Evolutionary conservation across 1,139 yeast species (phyloP).

Genomic region (Meyerozyma guilliermondii): DNA sequence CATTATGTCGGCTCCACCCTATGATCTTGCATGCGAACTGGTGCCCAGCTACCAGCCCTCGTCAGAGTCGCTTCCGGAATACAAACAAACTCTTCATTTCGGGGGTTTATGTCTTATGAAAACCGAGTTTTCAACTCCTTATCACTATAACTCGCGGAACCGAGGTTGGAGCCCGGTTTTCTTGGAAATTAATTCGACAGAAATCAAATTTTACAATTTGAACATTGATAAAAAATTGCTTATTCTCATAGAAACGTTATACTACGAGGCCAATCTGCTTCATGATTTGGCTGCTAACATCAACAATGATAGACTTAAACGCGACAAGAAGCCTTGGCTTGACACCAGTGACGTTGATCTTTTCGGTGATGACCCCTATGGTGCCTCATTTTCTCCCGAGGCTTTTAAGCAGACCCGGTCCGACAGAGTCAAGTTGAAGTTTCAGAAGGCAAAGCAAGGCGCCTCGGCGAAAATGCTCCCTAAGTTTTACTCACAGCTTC

Average conservation of each 20-base stretch:
- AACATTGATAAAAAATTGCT: constrained; percentile 20
- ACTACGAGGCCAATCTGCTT: constrained; percentile 23
- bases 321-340: background rate
- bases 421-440: constrained; percentile 14
- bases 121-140: constrained; percentile 37
- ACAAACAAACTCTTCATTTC: constrained; percentile 27
- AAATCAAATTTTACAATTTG: constrained; percentile 39
- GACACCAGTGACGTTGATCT: constrained; percentile 10
- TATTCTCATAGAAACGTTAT: constrained; percentile 27
- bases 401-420: constrained; percentile 8
- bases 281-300: constrained; percentile 14
- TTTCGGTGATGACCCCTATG: constrained; percentile 24
- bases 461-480: constrained; percentile 13
- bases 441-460: constrained; percentile 11
- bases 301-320: constrained; percentile 10
- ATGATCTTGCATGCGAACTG: background rate
- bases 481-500: constrained; percentile 17
- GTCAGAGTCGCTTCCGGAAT: constrained; percentile 26
- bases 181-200: constrained; percentile 55
- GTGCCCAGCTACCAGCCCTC: constrained; percentile 18
- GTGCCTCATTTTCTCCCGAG: constrained; percentile 13
- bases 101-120: constrained; percentile 32
- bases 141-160: constrained; percentile 22
- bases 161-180: constrained; percentile 43
- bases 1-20: background rate